Conservation (phyloP, 768 basidiomycete genomes). For the Mycena sanguinolenta region DNA sequence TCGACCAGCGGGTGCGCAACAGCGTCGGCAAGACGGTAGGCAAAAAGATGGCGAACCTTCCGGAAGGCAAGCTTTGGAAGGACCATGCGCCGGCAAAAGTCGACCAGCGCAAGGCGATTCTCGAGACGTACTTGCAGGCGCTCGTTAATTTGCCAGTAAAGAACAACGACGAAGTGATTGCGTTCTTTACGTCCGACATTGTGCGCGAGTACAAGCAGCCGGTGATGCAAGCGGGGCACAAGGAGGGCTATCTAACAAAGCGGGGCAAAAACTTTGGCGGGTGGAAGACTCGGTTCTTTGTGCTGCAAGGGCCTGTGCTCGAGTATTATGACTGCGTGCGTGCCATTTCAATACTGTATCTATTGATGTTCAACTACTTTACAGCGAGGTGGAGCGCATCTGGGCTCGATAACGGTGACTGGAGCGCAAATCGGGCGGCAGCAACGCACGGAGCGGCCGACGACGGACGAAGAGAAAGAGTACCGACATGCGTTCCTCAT, state of each 20-base stretch:
- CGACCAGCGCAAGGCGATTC: conserved; percentile 90
- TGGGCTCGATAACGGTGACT: conserved; percentile 92
- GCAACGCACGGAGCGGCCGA: conserved; percentile 71
- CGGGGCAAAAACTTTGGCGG: conserved; percentile 98
- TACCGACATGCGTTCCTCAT: conserved; percentile 98
- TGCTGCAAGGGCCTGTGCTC: conserved; percentile 88
- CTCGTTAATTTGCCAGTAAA: conserved; percentile 86
- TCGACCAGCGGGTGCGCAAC: conserved; percentile 83
- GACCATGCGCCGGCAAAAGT: conserved; percentile 98
- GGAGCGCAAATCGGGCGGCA: conserved; percentile 97
- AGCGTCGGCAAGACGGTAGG: conserved; percentile 76
- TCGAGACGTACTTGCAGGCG: conserved; percentile 90
- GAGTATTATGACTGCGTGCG: conserved; percentile 97
- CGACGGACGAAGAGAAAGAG: conserved; percentile 88
- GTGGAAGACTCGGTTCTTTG: conserved; percentile 97
- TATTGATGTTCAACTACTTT: conserved; percentile 25
- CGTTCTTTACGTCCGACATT: conserved; percentile 93
- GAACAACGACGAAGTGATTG: conserved; percentile 90
- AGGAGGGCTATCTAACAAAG: conserved; percentile 96
- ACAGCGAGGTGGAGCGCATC: conserved; percentile 90
- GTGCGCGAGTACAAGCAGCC: conserved; percentile 82
- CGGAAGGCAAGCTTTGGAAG: conserved; percentile 95
- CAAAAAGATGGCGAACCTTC: conserved; percentile 85
- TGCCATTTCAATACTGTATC: conserved; percentile 39
- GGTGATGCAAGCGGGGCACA: conserved; percentile 85